These are phyloP conservation scores for Circinella minor DNA, from an alignment of 371 early-diverging fungal species.

Conservation along the genomic window DNA sequence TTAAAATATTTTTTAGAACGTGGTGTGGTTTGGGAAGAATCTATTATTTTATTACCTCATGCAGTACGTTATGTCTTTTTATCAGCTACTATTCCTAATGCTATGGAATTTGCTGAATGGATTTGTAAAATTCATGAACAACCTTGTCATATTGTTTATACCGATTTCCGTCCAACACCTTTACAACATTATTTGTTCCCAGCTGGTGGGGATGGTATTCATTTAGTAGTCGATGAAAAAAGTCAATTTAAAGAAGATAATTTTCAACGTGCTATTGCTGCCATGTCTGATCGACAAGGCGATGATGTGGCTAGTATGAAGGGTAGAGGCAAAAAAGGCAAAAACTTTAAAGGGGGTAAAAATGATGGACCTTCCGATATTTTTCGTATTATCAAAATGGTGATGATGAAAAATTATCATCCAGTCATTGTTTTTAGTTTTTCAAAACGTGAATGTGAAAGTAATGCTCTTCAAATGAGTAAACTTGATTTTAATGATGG, in stretches of 20 bases:
- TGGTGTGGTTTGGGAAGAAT: conserved; percentile 99
- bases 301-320: conserved; percentile 53
- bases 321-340: conserved; percentile 39
- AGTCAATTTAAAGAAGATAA: conserved; percentile 93
- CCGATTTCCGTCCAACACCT: conserved; percentile 99
- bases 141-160: conserved; percentile 99
- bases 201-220: conserved; percentile 92
- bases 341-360: conserved; percentile 59
- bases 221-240: conserved; percentile 96
- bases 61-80: conserved; percentile 97
- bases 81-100: conserved; percentile 99
- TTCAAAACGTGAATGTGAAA: conserved; percentile 97
- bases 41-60: conserved; percentile 96
- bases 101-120: conserved; percentile 99
- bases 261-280: conserved; percentile 88
- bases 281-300: conserved; percentile 67
- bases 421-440: conserved; percentile 99
- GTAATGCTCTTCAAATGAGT: conserved; percentile 88
- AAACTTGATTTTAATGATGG: conserved; percentile 94
- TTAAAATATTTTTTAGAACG: conserved; percentile 61
- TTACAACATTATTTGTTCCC: conserved; percentile 98
- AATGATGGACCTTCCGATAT: conserved; percentile 81
- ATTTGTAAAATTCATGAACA: conserved; percentile 96
- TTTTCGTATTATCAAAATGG: conserved; percentile 94
- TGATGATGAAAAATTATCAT: conserved; percentile 91